A percentile compares a stretch with the other conserved stretches of the same genome.
These are phyloP conservation scores for Fusarium sublunatum DNA, from an alignment of 2,329 filamentous ascomycete species.

Conservation along the genomic window DNA sequence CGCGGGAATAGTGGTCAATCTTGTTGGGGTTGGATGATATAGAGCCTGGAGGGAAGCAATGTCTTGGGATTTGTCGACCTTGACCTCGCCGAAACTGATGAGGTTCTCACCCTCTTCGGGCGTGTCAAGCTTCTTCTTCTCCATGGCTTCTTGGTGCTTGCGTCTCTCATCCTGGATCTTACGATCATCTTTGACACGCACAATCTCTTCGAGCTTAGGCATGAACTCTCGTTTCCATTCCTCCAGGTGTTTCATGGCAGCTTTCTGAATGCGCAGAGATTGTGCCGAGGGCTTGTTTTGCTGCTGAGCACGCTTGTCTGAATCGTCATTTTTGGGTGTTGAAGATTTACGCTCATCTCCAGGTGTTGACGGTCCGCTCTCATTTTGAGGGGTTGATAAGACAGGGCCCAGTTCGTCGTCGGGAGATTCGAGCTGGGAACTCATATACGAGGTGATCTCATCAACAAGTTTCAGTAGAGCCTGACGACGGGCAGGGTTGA, in stretches of 20 bases:
- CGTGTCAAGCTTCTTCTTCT: conserved; percentile 50
- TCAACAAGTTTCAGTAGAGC: conserved; percentile 63
- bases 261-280: conserved; percentile 55
- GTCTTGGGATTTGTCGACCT: conserved; percentile 52
- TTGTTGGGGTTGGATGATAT: conserved; percentile 65
- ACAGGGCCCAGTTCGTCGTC: conserved; percentile 49
- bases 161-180: conserved; percentile 61
- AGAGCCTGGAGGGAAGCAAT: conserved; percentile 60
- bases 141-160: conserved; percentile 58
- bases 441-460: conserved; percentile 66
- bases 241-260: conserved; percentile 76
- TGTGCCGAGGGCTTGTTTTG: conserved; percentile 39
- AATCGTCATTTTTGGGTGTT: conserved; percentile 18
- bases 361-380: conserved; percentile 18
- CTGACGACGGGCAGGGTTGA: conserved; percentile 63
- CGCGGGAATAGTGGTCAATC: conserved; percentile 66
- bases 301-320: conserved; percentile 27
- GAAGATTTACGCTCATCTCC: conserved; percentile 17
- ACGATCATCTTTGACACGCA: conserved; percentile 62
- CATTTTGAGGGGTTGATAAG: conserved; percentile 27
- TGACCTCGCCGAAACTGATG: conserved; percentile 54
- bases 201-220: conserved; percentile 75
- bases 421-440: conserved; percentile 59
- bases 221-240: conserved; percentile 81
- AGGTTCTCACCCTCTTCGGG: conserved; percentile 54